phyloP scores from a whole-genome alignment of 1,284 basidiomycete genomes.

The Amylostereum areolatum region DNA sequence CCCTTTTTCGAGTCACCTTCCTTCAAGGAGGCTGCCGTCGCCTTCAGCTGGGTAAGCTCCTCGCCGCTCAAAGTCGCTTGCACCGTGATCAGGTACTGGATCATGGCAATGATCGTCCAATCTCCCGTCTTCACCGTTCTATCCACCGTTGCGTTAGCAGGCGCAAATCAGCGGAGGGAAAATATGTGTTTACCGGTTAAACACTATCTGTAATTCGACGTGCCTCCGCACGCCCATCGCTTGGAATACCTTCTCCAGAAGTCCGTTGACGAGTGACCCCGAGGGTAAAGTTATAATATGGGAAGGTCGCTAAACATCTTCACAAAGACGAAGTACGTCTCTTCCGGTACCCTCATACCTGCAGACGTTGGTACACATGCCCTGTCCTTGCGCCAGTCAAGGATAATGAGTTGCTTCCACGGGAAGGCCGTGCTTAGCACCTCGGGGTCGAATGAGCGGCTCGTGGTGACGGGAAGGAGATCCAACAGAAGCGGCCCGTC shows the following conservation, averaged over 20 bases:
- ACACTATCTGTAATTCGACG: conserved; percentile 87
- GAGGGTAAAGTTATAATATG: conserved; percentile 75
- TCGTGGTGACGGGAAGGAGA: conserved; percentile 69
- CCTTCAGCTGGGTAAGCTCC: conserved; percentile 70
- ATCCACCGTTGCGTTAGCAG: too few species aligned
- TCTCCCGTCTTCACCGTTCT: conserved; percentile 85
- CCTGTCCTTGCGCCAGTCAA: conserved; percentile 70
- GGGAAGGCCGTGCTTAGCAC: conserved; percentile 61
- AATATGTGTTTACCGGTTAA: conserved; percentile 63
- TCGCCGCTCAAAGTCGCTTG: conserved; percentile 60
- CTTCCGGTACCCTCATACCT: conserved; percentile 70
- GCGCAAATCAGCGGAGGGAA: too few species aligned
- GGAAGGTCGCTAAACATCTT: conserved; percentile 88
- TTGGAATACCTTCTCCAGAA: conserved; percentile 73
- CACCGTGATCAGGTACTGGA: conserved; percentile 87
- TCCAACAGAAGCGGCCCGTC: conserved; percentile 81
- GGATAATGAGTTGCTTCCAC: conserved; percentile 77
- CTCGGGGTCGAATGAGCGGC: conserved; percentile 55
- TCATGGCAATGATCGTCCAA: conserved; percentile 75
- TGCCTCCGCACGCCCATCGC: conserved; percentile 86
- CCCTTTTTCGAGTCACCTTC: conserved; percentile 39
- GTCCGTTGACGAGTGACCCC: conserved; percentile 60
- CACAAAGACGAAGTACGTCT: conserved; percentile 87
- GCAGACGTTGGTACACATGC: conserved; percentile 81
- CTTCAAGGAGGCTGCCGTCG: conserved; percentile 79